Conservation (phyloP, 139 green algal species). For the Desmodesmus armatus region DNA sequence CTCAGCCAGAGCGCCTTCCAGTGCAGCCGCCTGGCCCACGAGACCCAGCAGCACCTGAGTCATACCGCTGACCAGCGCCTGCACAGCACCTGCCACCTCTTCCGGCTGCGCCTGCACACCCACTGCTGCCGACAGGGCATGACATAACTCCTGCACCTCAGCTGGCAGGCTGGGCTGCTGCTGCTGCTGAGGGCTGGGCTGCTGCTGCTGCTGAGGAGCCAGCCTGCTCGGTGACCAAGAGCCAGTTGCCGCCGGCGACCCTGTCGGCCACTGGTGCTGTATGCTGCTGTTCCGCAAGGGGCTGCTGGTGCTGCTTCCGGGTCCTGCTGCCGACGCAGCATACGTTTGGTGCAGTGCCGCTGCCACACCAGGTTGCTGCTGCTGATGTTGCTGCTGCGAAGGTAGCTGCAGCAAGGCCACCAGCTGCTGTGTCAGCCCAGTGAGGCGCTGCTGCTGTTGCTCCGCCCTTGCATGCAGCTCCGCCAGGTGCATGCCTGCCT, state of each 20-base stretch:
- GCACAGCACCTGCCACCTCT: conserved; percentile 22
- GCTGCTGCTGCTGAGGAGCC: conserved; percentile 8
- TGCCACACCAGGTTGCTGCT: conserved; percentile 3
- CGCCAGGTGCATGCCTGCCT: neutral
- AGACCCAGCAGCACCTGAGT: conserved; percentile 8
- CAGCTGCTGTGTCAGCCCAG: neutral
- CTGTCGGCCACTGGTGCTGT: neutral
- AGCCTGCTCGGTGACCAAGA: too few relatives aligned
- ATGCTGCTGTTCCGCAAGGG: neutral
- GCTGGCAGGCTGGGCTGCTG: conserved; percentile 8
- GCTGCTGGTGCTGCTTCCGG: conserved; percentile 4
- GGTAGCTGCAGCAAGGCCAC: neutral
- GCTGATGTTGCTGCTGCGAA: conserved; percentile 31
- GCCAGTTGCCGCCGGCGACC: neutral
- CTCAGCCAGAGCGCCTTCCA: too few relatives aligned
- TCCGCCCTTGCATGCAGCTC: too few relatives aligned
- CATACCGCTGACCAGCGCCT: conserved; percentile 12
- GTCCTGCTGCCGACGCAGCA: neutral
- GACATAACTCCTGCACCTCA: conserved; percentile 15
- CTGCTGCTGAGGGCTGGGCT: neutral
- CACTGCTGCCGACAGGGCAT: neutral
- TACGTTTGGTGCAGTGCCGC: neutral
- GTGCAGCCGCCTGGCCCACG: neutral
- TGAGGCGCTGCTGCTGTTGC: too few relatives aligned
- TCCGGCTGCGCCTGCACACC: neutral